Evolutionary conservation across 2,329 filamentous ascomycete species (phyloP), one percentile per base, ranked within the genome.

Genomic region (Bipolaris oryzae): DNA sequence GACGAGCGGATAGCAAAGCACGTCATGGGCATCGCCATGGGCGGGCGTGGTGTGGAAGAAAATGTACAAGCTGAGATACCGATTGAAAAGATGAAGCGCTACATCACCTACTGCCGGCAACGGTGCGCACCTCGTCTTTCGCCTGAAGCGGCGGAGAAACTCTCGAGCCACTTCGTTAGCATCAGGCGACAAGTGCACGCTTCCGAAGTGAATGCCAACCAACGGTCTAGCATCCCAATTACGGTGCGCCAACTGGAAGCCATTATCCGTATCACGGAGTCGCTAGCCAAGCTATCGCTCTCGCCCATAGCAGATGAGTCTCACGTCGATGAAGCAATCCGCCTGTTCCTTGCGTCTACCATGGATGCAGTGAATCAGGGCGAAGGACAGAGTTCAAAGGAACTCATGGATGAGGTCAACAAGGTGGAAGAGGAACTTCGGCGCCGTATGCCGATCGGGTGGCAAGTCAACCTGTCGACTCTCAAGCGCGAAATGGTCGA

Each of bases 281-380:
- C 95, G 0, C 85, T 99, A 2, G 95, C 95, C 54, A 99, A 99
- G 76, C 82, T 99, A 41, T 88, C 89, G 0, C 85, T 99, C 7
- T 91, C 90, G 0, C 89, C 93, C 3, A 84, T 97, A 39, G 95
- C 94, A 2, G 93, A 90, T 0, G 94, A 97, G 76, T 83, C 87
- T 44, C 95, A 99, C 72, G 95, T 99, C 50, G 94, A 99, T 71
- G 95, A 99, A 79, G 95, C 95, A 2, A 99, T 99, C 69, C 89
- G 95, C 0, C 85, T 99, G 15, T 99, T 99, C 87, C 81, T 99
- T 28, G 95, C 93, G 63, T 93, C 89, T 3, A 99, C 95, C 55
- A 98, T 99, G 95, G 94, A 99, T 72, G 95, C 95, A 7, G 92
- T 98, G 54, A 94, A 91, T 57, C 92, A 96, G 70, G 94, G 93